These are phyloP conservation scores for Coniochaeta sp. DNA, from an alignment of 2,329 filamentous ascomycete species.

Conservation along the genomic window DNA sequence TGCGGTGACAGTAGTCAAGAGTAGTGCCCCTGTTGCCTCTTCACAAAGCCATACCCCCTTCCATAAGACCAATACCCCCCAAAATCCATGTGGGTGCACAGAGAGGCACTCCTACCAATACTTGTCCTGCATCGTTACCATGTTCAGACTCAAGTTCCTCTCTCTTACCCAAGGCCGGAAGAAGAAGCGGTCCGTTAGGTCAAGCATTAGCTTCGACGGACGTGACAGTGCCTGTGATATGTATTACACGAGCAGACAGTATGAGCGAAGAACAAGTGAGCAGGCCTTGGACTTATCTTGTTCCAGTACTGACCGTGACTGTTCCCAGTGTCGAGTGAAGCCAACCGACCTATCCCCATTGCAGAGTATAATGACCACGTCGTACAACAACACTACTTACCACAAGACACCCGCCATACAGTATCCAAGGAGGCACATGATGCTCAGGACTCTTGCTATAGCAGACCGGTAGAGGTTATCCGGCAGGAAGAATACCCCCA, in stretches of 20 bases:
- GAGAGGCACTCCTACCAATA: background rate
- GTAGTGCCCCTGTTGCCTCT: background rate
- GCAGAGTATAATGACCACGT: background rate
- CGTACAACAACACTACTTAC: background rate
- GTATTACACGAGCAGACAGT: background rate
- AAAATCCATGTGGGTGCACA: background rate
- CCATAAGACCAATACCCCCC: background rate
- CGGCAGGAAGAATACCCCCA: slow-evolving; percentile 33
- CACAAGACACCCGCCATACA: background rate
- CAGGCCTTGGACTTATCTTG: background rate
- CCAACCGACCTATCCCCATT: background rate
- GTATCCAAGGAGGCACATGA: background rate
- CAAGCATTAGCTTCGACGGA: background rate
- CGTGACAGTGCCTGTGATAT: background rate
- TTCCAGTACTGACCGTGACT: background rate
- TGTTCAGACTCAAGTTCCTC: slow-evolving; percentile 2
- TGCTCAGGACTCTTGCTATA: slow-evolving; percentile 15
- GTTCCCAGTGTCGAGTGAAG: background rate
- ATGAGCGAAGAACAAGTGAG: background rate
- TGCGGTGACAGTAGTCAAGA: background rate
- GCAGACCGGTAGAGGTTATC: slow-evolving; percentile 26
- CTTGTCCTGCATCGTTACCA: background rate
- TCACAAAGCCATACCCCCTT: background rate
- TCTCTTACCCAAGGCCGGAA: background rate
- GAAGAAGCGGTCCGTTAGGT: background rate